These are phyloP conservation scores for Talaromyces trachyspermus DNA, from an alignment of 495 filamentous ascomycete species.

Conservation along the genomic window DNA sequence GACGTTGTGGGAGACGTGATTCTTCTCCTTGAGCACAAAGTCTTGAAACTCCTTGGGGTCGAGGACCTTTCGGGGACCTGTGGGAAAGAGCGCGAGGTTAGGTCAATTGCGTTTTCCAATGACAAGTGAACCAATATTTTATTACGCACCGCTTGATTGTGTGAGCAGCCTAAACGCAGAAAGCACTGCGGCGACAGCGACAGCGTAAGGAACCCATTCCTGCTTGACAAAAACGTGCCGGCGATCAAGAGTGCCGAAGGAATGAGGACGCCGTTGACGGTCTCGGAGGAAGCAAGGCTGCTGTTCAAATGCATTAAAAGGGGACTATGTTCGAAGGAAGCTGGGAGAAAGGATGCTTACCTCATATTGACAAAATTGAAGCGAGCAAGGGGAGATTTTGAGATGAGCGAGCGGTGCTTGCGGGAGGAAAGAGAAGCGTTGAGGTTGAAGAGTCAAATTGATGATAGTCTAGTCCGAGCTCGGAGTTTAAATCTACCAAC, in stretches of 20 bases:
- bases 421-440: too few relatives aligned
- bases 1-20: constrained; percentile 89
- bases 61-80: constrained; percentile 72
- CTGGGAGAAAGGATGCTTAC: neutral
- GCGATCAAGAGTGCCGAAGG: constrained; percentile 75
- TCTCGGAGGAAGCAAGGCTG: constrained; percentile 41
- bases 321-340: neutral
- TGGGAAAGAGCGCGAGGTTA: constrained; percentile 9
- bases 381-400: neutral
- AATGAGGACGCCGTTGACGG: constrained; percentile 71
- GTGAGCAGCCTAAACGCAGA: constrained; percentile 55
- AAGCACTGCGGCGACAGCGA: constrained; percentile 52
- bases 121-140: constrained; percentile 4
- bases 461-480: neutral
- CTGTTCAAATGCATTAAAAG: neutral
- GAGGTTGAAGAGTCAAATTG: neutral
- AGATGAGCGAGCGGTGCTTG: neutral
- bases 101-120: constrained; percentile 4
- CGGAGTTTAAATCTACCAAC: too few relatives aligned
- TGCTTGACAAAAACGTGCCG: constrained; percentile 69
- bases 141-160: constrained; percentile 19
- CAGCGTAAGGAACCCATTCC: constrained; percentile 70
- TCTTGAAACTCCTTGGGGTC: constrained; percentile 83
- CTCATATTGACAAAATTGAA: constrained; percentile 4
- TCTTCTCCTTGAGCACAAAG: constrained; percentile 86